Percentiles rank a stretch among this genome's conserved stretches.
Conservation (phyloP, 2,329 filamentous ascomycete species). For the Ophiocordyceps sinensis region DNA sequence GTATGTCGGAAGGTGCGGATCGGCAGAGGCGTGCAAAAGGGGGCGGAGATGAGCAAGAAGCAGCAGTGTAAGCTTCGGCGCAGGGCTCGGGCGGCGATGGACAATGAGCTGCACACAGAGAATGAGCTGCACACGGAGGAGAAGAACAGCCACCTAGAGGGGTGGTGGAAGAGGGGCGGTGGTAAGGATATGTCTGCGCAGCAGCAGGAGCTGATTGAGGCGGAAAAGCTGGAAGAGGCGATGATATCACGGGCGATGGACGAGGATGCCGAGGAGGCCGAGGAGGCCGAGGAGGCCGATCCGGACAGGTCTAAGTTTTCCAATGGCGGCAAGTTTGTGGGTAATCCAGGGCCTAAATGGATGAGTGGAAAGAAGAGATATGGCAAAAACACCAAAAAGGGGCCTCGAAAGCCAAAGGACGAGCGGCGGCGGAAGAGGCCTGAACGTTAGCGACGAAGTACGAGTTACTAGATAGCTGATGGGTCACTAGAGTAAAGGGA, state of each 20-base stretch:
- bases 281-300: slow-evolving; percentile 4
- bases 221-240: slow-evolving; percentile 17
- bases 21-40: slow-evolving; percentile 34
- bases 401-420: no score
- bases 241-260: slow-evolving; percentile 17
- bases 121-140: background rate
- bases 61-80: no score
- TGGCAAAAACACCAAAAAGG: no score
- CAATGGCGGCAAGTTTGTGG: no score
- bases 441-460: no score
- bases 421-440: no score
- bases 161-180: background rate
- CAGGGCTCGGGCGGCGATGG: slow-evolving; percentile 22
- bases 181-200: no score
- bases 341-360: no score
- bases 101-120: slow-evolving; percentile 1
- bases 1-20: slow-evolving; percentile 45
- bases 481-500: no score
- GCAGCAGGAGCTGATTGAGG: slow-evolving; percentile 24
- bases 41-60: slow-evolving; percentile 30
- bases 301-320: no score
- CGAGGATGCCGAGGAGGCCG: slow-evolving; percentile 12
- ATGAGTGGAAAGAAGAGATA: no score
- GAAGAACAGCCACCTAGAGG: background rate
- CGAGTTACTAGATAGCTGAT: no score